phyloP scores from a whole-genome alignment of 805 yeast species.

The Wickerhamomyces rabaulensis region DNA sequence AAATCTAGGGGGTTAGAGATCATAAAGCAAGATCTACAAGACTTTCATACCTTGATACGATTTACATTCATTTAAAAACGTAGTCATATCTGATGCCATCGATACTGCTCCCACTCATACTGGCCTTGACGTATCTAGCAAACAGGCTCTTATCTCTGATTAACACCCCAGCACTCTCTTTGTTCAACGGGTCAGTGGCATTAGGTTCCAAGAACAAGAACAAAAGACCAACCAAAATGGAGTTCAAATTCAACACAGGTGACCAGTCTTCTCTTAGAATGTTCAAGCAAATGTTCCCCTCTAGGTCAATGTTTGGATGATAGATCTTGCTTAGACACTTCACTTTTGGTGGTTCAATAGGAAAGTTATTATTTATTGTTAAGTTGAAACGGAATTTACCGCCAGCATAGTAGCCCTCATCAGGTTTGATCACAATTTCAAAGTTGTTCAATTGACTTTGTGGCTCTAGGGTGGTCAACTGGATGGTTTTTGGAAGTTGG shows the following conservation, averaged over 20 bases:
- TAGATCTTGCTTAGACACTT: slow-evolving; percentile 64
- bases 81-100: slow-evolving; percentile 56
- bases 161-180: slow-evolving; percentile 72
- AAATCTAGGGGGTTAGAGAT: no score
- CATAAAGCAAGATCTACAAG: background rate
- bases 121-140: slow-evolving; percentile 44
- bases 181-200: slow-evolving; percentile 87
- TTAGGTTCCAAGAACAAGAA: slow-evolving; percentile 87
- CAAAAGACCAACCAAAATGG: slow-evolving; percentile 79
- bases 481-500: slow-evolving; percentile 54
- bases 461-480: slow-evolving; percentile 40
- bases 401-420: slow-evolving; percentile 64
- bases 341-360: slow-evolving; percentile 88
- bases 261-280: slow-evolving; percentile 95
- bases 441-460: slow-evolving; percentile 51
- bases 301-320: slow-evolving; percentile 88
- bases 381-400: slow-evolving; percentile 72
- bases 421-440: slow-evolving; percentile 53
- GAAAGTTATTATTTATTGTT: slow-evolving; percentile 64
- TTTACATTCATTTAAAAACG: slow-evolving; percentile 30
- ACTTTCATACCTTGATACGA: background rate
- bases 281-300: slow-evolving; percentile 87
- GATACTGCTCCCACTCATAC: slow-evolving; percentile 73
- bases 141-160: slow-evolving; percentile 43
- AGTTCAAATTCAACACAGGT: slow-evolving; percentile 79